Conservation (phyloP, 768 basidiomycete species). For the Paxillus involutus region DNA sequence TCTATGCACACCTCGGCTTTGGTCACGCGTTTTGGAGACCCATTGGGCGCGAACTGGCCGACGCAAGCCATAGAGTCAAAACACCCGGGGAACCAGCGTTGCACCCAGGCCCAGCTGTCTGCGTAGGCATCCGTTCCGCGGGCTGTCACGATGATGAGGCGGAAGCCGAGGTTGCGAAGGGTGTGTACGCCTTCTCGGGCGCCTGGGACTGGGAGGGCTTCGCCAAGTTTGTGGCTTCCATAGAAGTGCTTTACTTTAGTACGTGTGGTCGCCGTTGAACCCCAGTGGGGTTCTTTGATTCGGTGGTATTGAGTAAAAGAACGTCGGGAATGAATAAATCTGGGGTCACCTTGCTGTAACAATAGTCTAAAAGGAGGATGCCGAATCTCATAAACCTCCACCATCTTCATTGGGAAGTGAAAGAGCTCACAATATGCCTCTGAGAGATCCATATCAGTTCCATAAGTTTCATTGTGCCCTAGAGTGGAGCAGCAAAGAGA, state of each 20-base stretch:
- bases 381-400: background rate
- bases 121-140: conserved; percentile 43
- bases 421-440: conserved; percentile 54
- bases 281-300: conserved; percentile 48
- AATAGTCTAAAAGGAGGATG: conserved; percentile 48
- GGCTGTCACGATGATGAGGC: no score
- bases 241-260: conserved; percentile 56
- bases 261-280: conserved; percentile 49
- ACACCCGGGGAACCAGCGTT: conserved; percentile 57
- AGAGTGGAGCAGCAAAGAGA: background rate
- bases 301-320: background rate
- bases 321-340: background rate
- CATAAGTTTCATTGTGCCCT: conserved; percentile 65
- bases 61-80: conserved; percentile 63
- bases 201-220: conserved; percentile 50
- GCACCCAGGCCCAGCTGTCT: conserved; percentile 60
- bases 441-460: conserved; percentile 52
- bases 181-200: conserved; percentile 51
- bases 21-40: conserved; percentile 54
- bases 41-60: conserved; percentile 58
- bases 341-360: conserved; percentile 59
- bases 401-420: background rate
- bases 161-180: no score
- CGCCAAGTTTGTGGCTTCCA: conserved; percentile 40
- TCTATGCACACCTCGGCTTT: conserved; percentile 66